Evolutionary conservation across 441 rosid species (phyloP).

Genomic region (Erodium chrysanthum): DNA sequence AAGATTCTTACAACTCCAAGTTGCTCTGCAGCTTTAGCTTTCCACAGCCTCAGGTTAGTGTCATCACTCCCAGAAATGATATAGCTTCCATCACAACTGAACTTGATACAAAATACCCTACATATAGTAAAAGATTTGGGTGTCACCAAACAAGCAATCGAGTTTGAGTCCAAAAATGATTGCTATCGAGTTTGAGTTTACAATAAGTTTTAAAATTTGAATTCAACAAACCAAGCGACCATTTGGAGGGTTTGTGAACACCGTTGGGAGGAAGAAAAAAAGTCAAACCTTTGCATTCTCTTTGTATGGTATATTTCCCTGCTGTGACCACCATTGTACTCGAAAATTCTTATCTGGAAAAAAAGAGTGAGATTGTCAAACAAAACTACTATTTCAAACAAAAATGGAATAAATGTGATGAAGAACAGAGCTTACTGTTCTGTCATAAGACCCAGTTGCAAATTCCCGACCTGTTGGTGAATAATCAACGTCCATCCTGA

Average conservation of each 20-base stretch:
- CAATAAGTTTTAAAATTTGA: background rate
- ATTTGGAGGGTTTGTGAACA: conserved; percentile 3
- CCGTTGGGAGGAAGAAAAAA: background rate
- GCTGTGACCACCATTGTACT: conserved; percentile 81
- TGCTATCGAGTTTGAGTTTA: background rate
- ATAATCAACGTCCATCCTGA: conserved; percentile 92
- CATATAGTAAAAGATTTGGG: background rate
- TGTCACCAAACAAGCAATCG: background rate
- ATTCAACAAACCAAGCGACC: conserved; percentile 2
- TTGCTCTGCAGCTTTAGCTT: conserved; percentile 94
- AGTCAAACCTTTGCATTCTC: conserved; percentile 86
- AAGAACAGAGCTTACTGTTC: conserved; percentile 48
- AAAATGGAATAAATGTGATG: conserved; percentile 8
- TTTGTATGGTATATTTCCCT: conserved; percentile 85
- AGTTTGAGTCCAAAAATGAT: too few species aligned
- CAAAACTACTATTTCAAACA: background rate
- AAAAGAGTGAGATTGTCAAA: conserved; percentile 1
- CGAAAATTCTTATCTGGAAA: conserved; percentile 71
- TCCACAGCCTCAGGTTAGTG: conserved; percentile 85
- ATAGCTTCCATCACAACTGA: conserved; percentile 77
- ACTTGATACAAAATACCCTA: conserved; percentile 89
- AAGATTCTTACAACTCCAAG: conserved; percentile 73
- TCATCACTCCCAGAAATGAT: conserved; percentile 92
- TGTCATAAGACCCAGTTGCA: conserved; percentile 91
- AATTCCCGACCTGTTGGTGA: conserved; percentile 98